Percentiles rank a stretch among this genome's conserved stretches.
These are phyloP conservation scores for Iris pallida DNA, from an alignment of 116 monocot genomes.

Conservation along the genomic window DNA sequence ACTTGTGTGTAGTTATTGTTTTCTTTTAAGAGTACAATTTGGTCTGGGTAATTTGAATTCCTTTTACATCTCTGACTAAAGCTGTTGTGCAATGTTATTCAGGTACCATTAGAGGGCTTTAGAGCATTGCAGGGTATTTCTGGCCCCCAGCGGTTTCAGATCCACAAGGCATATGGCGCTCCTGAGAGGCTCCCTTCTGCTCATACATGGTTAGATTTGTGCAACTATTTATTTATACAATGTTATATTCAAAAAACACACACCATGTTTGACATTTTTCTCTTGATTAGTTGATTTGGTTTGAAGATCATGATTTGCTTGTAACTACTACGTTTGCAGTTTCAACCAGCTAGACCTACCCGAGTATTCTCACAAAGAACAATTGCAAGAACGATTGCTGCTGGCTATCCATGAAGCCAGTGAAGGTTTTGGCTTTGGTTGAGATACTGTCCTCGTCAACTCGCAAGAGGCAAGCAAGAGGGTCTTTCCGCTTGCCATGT, in stretches of 20 bases:
- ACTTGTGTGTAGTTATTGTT: too few species aligned
- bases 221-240: too few species aligned
- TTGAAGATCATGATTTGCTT: too few species aligned
- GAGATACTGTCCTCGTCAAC: slow-evolving; percentile 1
- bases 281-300: too few species aligned
- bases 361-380: slow-evolving; percentile 56
- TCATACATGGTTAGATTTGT: slow-evolving; percentile 44
- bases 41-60: too few species aligned
- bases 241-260: too few species aligned
- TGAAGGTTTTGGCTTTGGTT: slow-evolving; percentile 74
- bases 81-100: not conserved
- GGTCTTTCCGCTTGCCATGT: slow-evolving; percentile 13
- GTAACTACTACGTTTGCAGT: slow-evolving; percentile 17
- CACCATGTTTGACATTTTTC: too few species aligned
- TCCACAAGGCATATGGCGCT: slow-evolving; percentile 63
- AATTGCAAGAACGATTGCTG: slow-evolving; percentile 52
- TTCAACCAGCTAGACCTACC: slow-evolving; percentile 69
- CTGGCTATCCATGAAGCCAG: slow-evolving; percentile 64
- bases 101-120: slow-evolving; percentile 57
- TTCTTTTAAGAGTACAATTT: too few species aligned
- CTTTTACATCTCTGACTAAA: too few species aligned
- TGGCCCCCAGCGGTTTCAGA: slow-evolving; percentile 56
- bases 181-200: slow-evolving; percentile 65
- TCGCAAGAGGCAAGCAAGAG: not conserved
- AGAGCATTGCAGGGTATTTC: slow-evolving; percentile 60